Base-by-base conservation (phyloP, 768 basidiomycete genomes). In the Boletellus emodensis region DNA sequence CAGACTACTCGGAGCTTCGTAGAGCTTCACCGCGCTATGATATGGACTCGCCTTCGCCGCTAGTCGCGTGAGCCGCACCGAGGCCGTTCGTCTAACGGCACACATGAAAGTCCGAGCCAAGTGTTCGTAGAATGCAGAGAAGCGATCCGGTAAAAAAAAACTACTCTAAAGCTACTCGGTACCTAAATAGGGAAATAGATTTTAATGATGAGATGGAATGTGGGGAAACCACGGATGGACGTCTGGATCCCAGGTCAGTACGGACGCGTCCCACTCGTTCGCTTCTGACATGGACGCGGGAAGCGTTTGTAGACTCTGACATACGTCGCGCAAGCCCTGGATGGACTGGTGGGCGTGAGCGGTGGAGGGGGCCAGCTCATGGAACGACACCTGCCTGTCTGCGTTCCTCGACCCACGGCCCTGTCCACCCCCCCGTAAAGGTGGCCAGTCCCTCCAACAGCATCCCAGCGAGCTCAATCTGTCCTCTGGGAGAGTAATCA, bases 141-240 rank as follows among this genome's bases (percentile, higher is more conserved):
- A 26, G 24, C 24, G 24, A 26, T 26, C 24, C 24, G 6, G 24
- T 26, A 26, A 26, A 30, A n/a, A 3, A 30, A 24, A 12, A 12
- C 18, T 22, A 18, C 39, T 30, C 30, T 30, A 30, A 10, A 9
- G 9, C 30, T 14, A 40, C 11, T 32, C 12, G 26, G 41, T 43
- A 44, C 7, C 43, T 33, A 44, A 35, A 44, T 17, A 46, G 39
- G 46, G 26, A 39, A 32, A 39, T 28, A 33, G 0, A 13, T 1
- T 20, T 20, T 32, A 47, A 3, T 11, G 11, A 3, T 30, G 38
- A 33, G 45, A 61, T 51, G 1, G 40, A 60, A 67, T 37, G 32
- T 58, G 51, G 42, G 81, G 81, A 60, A 82, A 81, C 81, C 81
- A 82, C 1, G 78, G 77, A 57, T 80, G 71, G 2, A 68, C 53